Percentiles rank a stretch among this genome's conserved stretches.
These are phyloP conservation scores for Exophiala oligosperma DNA, from an alignment of 2,329 filamentous ascomycete genomes.

Conservation along the genomic window DNA sequence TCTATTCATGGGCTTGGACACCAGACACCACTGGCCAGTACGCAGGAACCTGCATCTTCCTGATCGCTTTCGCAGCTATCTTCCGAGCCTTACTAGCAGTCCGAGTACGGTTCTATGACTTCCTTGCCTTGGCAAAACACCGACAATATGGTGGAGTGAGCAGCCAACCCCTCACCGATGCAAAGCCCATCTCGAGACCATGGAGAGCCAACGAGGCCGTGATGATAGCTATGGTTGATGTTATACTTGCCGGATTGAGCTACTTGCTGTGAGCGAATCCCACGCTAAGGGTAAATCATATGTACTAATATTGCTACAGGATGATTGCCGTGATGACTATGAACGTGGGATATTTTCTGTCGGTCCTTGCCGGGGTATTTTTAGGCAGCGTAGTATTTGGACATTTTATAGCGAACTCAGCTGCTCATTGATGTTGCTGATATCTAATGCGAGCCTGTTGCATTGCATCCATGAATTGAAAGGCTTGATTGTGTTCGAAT, in stretches of 20 bases:
- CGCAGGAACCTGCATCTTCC: conserved; percentile 52
- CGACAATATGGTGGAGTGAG: too few relatives aligned
- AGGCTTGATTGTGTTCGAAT: too few relatives aligned
- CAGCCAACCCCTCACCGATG: neutral
- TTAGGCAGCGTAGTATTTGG: conserved; percentile 75
- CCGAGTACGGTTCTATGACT: conserved; percentile 10
- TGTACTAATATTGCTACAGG: conserved; percentile 45
- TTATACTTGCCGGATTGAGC: conserved; percentile 70
- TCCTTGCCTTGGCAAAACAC: neutral
- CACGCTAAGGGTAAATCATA: neutral
- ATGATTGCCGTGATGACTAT: conserved; percentile 91
- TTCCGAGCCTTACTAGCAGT: conserved; percentile 70
- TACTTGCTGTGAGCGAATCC: conserved; percentile 73
- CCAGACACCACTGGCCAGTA: conserved; percentile 70
- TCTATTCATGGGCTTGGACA: conserved; percentile 71
- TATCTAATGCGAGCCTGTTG: too few relatives aligned
- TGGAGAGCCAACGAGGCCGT: conserved; percentile 66
- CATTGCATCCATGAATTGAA: too few relatives aligned
- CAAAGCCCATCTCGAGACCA: conserved; percentile 31
- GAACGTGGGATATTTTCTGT: conserved; percentile 83
- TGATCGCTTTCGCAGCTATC: conserved; percentile 70
- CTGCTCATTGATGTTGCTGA: too few relatives aligned
- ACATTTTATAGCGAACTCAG: too few relatives aligned
- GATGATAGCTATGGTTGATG: conserved; percentile 67
- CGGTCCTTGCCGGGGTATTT: conserved; percentile 73